Base-by-base conservation (phyloP, 192 early-diverging fungal species). In the Entomortierella beljakovae region DNA sequence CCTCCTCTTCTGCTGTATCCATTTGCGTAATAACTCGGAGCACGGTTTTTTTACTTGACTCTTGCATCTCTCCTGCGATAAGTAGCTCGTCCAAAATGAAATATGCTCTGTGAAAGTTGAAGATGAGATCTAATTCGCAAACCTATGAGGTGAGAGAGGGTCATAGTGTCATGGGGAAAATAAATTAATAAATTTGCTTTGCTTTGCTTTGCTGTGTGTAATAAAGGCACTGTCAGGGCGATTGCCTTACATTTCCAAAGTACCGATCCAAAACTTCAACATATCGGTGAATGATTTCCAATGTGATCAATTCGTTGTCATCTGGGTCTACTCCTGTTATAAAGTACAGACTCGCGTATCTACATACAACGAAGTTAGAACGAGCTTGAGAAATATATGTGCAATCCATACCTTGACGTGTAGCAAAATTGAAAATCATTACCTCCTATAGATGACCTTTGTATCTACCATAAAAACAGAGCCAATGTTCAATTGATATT, bases 241-340 rank as follows among this genome's bases (percentile, higher is more conserved):
- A 23, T 22, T 16, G 10, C 20, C 82, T 70, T 80, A 93, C 96
- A 74, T 97, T 99, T 67, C 95, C 90, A 85, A 99, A 99, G 84
- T 95, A 97, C 64, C 96, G 91, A 84, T 99, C 98, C 50, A 99
- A 81, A 18, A 98, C 91, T 81, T 99, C 97, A 29, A 99, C 97
- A 80, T 97, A 99, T 49, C 98, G 93, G 56, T 99, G 98, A 63
- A 99, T 98, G 56, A 99, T 89, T 71, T 99, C 97, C 25, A 99
- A 84, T 20, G 91, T 91, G 32, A 99, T 70, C 7, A 99, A 88
- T 72, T 99, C 97, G 81, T 99, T 99, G 80, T 99, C 97, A 49
- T 94, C 88, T 22, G 90, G 64, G 37, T 94, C 96, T 37, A 95
- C 93, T n/a, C 96, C 98, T n/a, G 92, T 92, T 4, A 98, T 92